These are phyloP conservation scores for Phialophora expanda DNA, from an alignment of 2,329 filamentous ascomycete species.

Conservation along the genomic window DNA sequence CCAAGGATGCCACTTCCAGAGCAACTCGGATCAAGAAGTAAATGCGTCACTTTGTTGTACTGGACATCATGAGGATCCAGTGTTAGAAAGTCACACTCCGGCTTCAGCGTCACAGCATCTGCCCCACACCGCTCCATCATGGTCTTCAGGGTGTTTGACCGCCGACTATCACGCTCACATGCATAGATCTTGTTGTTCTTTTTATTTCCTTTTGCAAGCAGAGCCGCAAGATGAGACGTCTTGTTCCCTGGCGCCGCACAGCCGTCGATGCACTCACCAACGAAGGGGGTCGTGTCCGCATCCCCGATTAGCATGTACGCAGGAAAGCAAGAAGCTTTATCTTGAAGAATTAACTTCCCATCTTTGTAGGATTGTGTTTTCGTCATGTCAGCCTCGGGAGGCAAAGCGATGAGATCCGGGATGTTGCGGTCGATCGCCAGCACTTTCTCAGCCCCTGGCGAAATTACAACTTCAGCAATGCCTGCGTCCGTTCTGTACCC, in stretches of 20 bases:
- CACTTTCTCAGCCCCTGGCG: slow-evolving; percentile 49
- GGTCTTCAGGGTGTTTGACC: slow-evolving; percentile 77
- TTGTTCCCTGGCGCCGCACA: slow-evolving; percentile 97
- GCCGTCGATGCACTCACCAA: slow-evolving; percentile 82
- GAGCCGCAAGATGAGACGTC: slow-evolving; percentile 87
- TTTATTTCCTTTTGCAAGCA: slow-evolving; percentile 55
- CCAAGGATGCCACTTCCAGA: slow-evolving; percentile 95
- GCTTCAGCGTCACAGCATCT: slow-evolving; percentile 68
- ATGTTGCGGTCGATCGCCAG: slow-evolving; percentile 78
- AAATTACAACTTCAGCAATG: slow-evolving; percentile 62
- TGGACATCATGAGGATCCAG: slow-evolving; percentile 67
- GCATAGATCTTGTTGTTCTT: slow-evolving; percentile 64
- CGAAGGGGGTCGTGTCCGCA: slow-evolving; percentile 51
- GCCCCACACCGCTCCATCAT: slow-evolving; percentile 84
- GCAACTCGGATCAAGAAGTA: slow-evolving; percentile 92
- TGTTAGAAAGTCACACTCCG: slow-evolving; percentile 80
- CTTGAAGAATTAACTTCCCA: slow-evolving; percentile 86
- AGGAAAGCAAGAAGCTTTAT: slow-evolving; percentile 96
- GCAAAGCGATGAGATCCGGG: slow-evolving; percentile 80
- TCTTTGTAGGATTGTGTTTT: slow-evolving; percentile 73
- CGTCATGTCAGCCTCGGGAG: slow-evolving; percentile 72
- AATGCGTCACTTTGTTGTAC: slow-evolving; percentile 73
- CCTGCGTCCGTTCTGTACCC: slow-evolving; percentile 61
- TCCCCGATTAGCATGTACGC: slow-evolving; percentile 78
- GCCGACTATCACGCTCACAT: slow-evolving; percentile 74